These are phyloP conservation scores for Ceratopteris richardii DNA, from an alignment of 75 land plant species.

Conservation along the genomic window DNA sequence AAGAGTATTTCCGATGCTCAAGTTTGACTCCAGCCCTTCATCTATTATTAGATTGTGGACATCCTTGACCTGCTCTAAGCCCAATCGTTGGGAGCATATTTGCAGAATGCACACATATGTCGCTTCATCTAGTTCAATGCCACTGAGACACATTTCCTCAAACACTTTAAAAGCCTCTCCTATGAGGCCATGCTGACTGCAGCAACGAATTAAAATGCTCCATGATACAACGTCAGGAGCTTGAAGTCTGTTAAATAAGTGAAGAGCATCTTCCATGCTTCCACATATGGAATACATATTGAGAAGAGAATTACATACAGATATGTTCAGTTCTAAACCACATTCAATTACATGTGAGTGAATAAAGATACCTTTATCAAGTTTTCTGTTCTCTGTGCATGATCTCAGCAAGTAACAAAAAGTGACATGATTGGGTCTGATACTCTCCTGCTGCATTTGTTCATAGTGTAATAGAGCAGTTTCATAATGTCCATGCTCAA, in stretches of 20 bases:
- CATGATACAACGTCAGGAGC: conserved; percentile 15
- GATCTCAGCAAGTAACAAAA: background rate
- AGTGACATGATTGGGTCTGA: background rate
- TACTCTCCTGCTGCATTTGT: background rate
- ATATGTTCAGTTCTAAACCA: background rate
- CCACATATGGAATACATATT: conserved; percentile 14
- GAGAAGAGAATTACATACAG: background rate
- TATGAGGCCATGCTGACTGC: conserved; percentile 2
- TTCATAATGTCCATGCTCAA: background rate
- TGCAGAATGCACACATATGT: conserved; percentile 21
- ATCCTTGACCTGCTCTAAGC: conserved; percentile 17
- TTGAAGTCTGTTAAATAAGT: conserved; percentile 8
- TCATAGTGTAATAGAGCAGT: background rate
- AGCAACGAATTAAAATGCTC: conserved; percentile 9
- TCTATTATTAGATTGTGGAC: conserved; percentile 37
- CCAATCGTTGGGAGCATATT: conserved; percentile 16
- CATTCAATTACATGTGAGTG: background rate
- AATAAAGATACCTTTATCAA: background rate
- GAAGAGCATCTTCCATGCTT: conserved; percentile 1
- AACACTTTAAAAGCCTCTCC: conserved; percentile 4
- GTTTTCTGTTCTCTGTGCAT: background rate
- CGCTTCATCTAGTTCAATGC: conserved; percentile 1
- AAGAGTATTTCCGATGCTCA: conserved; percentile 33
- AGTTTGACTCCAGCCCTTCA: conserved; percentile 23
- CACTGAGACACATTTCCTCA: conserved; percentile 3